Evolutionary conservation across 2,329 filamentous ascomycete species (phyloP), one percentile per base, ranked within the genome.

Genomic region (Lachnellula hyalina): DNA sequence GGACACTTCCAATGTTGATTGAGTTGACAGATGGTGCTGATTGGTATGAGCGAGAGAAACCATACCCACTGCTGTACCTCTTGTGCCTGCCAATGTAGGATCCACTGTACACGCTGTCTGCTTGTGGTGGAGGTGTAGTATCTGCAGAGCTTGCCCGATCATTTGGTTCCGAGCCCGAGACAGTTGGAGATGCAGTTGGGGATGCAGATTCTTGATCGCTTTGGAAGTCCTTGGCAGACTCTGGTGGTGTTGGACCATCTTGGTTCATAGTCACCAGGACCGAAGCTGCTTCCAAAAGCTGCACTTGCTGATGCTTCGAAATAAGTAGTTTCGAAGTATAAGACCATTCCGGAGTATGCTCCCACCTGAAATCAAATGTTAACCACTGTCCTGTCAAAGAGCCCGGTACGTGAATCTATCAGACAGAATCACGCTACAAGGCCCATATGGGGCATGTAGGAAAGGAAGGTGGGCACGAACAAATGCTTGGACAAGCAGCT

Each of bases 401-500:
- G 56, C 62, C 50, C 53, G 58, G 63, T 53, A 59, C 61, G 68
- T 67, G 70, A 68, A 68, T 67, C 68, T 70, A 64, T 64, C 61
- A 65, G 19, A 21, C 19, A 21, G 19, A 21, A 21, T 21, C 19
- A 21, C 71, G 73, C 70, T 68, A 70, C 68, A 63, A 70, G 67
- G 67, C 63, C 70, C 69, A 72, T 70, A 58, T 56, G 56, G 58
- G 60, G 52, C 55, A 62, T 54, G 58, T 46, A 60, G 63, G 63
- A 65, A 70, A 69, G 75, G 75, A 75, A 75, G 75, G 78, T 81
- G 84, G 81, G 77, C 81, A 96, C 94, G 84, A 86, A 97, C 94
- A 96, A 87, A 86, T 99, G 94, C 84, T 97, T 99, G 73, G 90
- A 95, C 80, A 99, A 85, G 85, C 94, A 99, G 80, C 94, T 97